Conservation (phyloP, 1,284 basidiomycete species). For the Schizophyllum commune region DNA sequence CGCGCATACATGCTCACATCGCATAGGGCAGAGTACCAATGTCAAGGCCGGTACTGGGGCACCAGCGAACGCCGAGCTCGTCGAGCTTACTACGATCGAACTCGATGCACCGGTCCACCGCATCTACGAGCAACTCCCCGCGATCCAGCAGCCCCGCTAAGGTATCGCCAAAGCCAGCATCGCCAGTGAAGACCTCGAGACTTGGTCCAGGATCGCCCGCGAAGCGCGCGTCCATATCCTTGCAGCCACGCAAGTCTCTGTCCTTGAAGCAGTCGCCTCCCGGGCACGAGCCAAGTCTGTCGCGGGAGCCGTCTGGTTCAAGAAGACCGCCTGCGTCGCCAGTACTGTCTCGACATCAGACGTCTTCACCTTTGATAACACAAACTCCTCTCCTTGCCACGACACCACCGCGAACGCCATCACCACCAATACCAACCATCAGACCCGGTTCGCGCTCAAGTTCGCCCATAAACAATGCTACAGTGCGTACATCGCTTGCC, state of each 20-base stretch:
- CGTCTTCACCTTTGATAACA: background rate
- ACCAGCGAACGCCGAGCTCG: constrained; percentile 10
- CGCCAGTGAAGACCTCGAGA: background rate
- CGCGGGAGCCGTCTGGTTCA: background rate
- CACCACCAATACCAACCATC: background rate
- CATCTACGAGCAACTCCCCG: background rate
- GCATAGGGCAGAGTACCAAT: background rate
- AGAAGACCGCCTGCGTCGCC: background rate
- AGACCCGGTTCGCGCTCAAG: background rate
- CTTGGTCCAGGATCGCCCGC: background rate
- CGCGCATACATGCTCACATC: background rate
- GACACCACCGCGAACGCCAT: background rate
- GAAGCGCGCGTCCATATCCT: constrained; percentile 1
- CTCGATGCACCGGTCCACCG: constrained; percentile 1
- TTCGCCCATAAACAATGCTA: background rate
- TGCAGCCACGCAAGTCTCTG: background rate
- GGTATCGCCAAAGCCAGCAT: background rate
- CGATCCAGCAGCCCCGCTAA: background rate
- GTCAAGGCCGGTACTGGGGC: constrained; percentile 7
- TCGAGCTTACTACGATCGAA: constrained; percentile 7
- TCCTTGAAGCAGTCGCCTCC: background rate
- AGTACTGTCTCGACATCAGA: background rate
- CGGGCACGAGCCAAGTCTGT: background rate
- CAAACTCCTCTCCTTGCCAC: background rate
- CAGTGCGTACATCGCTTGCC: background rate